Base-by-base conservation (phyloP, 768 basidiomycete genomes). In the Lentinus brumalis region DNA sequence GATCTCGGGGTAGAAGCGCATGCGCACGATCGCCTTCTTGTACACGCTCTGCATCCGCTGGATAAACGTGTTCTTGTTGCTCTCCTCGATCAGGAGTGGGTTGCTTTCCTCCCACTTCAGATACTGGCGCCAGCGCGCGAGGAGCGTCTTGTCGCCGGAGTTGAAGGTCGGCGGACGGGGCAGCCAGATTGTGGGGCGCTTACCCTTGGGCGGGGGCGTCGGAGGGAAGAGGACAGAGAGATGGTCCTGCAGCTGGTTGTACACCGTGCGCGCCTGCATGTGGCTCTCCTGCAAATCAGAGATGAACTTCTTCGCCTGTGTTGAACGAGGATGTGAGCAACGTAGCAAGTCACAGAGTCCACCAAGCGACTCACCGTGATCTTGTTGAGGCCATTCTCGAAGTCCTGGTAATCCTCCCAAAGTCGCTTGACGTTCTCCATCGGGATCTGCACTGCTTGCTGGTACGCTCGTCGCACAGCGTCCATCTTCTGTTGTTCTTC, bases 401-500 rank as follows among this genome's bases (percentile, higher is more conserved):
- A 98, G 0, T 89, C 78, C 74, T 98, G 94, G 62, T 94, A 89
- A 55, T 97, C 94, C 67, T 89, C 86, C 97, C 97, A 99, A 18
- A 99, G 80, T 41, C 81, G 81, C 71, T 98, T 96, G 67, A 98
- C 86, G 69, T 95, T 95, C 72, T 94, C 91, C 66, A 98, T 82
- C 0, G 97, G 97, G 35, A 97, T 93, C 70, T 94, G 92, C 21
- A 98, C 91, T 3, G 94, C 96, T 53, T 93, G 87, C 69, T 96
- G 93, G 76, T 97, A 97, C 1, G 92, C 88, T 71, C 92, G 93
- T 60, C 97, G 86, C 4, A 98, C 79, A 1, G 87, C 84, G 66
- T 97, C 96, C 89, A 94, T 95, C 73, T 94, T 94, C 70, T 96
- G 93, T 68, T 95, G 92, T 65, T 91, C 88, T 72, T 98, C 96